These are phyloP conservation scores for Neofusicoccum cordaticola DNA, from an alignment of 2,329 filamentous ascomycete genomes.

Conservation along the genomic window DNA sequence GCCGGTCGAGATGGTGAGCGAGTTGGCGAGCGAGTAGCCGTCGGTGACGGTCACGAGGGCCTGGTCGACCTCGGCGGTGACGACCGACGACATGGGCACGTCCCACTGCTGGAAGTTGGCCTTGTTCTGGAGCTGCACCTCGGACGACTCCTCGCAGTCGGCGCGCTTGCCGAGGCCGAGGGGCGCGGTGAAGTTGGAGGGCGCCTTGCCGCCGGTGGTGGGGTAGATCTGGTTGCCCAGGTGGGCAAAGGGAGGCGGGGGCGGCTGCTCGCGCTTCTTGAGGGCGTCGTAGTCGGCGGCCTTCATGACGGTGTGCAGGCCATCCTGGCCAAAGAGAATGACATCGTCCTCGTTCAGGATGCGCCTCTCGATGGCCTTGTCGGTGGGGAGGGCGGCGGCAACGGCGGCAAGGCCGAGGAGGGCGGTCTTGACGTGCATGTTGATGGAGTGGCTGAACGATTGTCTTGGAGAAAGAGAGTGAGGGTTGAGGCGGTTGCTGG, in stretches of 20 bases:
- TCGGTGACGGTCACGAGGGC: constrained; percentile 18
- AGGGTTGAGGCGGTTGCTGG: neutral
- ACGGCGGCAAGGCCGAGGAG: neutral
- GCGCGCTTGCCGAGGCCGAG: neutral
- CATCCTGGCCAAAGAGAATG: neutral
- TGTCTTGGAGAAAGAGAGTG: neutral
- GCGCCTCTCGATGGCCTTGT: neutral
- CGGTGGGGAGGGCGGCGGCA: neutral
- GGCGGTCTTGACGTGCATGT: neutral
- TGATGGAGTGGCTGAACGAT: neutral
- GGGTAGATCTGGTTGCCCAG: neutral
- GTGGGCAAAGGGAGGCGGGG: neutral
- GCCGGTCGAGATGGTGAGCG: constrained; percentile 20
- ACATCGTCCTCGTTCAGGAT: constrained; percentile 6
- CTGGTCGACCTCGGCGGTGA: neutral
- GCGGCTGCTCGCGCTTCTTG: neutral
- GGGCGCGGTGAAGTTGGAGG: neutral
- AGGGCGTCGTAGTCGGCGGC: neutral
- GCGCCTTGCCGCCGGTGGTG: neutral
- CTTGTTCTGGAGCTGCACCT: neutral
- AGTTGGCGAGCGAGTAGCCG: constrained; percentile 5
- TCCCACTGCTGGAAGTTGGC: neutral
- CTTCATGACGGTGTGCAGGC: neutral
- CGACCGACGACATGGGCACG: neutral
- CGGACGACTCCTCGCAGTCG: neutral